phyloP scores from a whole-genome alignment of 805 yeast genomes.

The Sugiyamaella chiloensis region DNA sequence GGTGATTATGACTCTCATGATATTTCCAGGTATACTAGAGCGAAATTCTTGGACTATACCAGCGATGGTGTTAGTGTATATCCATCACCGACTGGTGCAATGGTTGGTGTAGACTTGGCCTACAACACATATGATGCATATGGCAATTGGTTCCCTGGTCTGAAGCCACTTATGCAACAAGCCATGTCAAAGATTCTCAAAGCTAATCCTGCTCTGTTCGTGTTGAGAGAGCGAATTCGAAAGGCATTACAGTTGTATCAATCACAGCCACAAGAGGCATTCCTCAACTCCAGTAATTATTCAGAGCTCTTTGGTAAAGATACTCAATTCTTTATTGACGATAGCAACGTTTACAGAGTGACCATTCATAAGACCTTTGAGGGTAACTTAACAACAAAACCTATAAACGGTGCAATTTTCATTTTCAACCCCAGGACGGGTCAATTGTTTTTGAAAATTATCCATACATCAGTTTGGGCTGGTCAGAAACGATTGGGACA shows the following conservation, averaged over 20 bases:
- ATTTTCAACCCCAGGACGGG: conserved; percentile 89
- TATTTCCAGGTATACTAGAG: conserved; percentile 86
- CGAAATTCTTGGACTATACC: conserved; percentile 90
- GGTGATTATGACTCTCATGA: conserved; percentile 99
- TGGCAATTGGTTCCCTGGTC: conserved; percentile 97
- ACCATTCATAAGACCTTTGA: conserved; percentile 87
- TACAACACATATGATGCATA: conserved; percentile 95
- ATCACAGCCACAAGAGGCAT: conserved; percentile 89
- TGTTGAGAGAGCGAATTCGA: conserved; percentile 86
- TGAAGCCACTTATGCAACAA: conserved; percentile 83
- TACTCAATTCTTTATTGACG: conserved; percentile 84
- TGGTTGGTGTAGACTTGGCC: conserved; percentile 89
- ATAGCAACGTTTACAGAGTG: conserved; percentile 90
- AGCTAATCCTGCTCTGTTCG: conserved; percentile 88
- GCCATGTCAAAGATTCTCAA: conserved; percentile 94
- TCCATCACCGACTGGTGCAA: conserved; percentile 89
- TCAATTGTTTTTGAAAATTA: conserved; percentile 80
- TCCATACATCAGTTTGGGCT: conserved; percentile 94
- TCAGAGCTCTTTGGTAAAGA: conserved; percentile 86
- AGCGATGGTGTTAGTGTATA: conserved; percentile 79
- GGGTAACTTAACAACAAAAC: conserved; percentile 88
- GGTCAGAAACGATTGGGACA: conserved; percentile 95
- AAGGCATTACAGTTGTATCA: conserved; percentile 92
- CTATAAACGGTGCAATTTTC: conserved; percentile 89
- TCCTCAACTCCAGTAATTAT: conserved; percentile 83